These are phyloP conservation scores for Blumeria hordei DNA, from an alignment of 2,329 filamentous ascomycete genomes.

Conservation along the genomic window DNA sequence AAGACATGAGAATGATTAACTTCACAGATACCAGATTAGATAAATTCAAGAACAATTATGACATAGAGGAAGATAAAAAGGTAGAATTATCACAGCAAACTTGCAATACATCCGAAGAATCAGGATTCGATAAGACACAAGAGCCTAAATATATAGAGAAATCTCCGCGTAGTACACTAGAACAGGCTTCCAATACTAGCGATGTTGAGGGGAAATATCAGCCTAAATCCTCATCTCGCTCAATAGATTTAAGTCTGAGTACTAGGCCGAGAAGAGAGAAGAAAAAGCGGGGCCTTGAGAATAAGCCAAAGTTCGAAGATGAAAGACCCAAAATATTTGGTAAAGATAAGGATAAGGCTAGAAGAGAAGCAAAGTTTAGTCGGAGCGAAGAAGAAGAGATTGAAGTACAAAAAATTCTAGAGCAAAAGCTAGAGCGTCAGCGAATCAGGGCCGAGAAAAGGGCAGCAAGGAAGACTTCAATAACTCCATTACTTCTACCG, in stretches of 20 bases:
- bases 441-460: conserved; percentile 12
- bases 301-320: conserved; percentile 4
- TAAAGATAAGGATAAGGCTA: conserved; percentile 13
- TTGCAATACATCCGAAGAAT: no score
- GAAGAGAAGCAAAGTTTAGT: conserved; percentile 10
- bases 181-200: no score
- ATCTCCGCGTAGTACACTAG: no score
- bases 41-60: no score
- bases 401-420: conserved; percentile 17
- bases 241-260: not conserved
- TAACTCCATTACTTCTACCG: conserved; percentile 49
- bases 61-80: no score
- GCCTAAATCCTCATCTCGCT: no score
- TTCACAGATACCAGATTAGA: no score
- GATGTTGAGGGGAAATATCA: no score
- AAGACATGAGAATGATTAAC: no score
- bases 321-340: conserved; percentile 1
- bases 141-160: no score
- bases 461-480: conserved; percentile 19
- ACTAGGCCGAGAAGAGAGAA: conserved; percentile 1
- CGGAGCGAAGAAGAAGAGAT: conserved; percentile 13
- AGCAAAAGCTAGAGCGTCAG: conserved; percentile 19
- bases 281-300: conserved; percentile 1
- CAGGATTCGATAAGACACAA: no score
- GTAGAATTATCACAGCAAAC: no score